Evolutionary conservation across 2,329 filamentous ascomycete genomes (phyloP).

Genomic region (Colletotrichum sp.): DNA sequence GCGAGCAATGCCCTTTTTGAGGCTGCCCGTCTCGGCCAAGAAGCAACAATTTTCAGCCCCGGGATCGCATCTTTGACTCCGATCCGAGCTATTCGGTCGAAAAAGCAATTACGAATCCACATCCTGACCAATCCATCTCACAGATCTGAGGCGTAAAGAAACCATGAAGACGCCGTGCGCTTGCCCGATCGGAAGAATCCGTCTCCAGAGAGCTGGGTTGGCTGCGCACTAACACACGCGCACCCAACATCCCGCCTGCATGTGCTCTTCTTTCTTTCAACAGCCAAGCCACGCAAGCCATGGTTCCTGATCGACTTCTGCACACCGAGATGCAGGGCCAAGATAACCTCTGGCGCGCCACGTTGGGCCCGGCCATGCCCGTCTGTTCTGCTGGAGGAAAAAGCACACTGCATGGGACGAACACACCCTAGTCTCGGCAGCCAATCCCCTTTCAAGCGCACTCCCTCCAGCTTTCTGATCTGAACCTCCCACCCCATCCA

Average conservation of each 20-base stretch:
- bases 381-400: neutral
- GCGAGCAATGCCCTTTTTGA: neutral
- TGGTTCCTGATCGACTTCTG: neutral
- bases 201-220: neutral
- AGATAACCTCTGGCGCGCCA: neutral
- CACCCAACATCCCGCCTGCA: neutral
- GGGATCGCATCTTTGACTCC: neutral
- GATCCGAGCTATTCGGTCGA: neutral
- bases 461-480: neutral
- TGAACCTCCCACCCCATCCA: neutral
- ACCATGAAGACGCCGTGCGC: neutral
- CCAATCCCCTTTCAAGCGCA: neutral
- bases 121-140: neutral
- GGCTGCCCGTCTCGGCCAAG: neutral
- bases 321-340: neutral
- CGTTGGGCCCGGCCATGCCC: neutral
- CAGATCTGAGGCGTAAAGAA: neutral
- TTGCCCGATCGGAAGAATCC: neutral
- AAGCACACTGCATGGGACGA: neutral
- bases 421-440: neutral
- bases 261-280: neutral
- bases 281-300: neutral
- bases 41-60: neutral
- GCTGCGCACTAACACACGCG: neutral
- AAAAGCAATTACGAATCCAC: neutral